Base-by-base conservation (phyloP, 805 yeast genomes). In the Cyberlindnera subsufficiens region DNA sequence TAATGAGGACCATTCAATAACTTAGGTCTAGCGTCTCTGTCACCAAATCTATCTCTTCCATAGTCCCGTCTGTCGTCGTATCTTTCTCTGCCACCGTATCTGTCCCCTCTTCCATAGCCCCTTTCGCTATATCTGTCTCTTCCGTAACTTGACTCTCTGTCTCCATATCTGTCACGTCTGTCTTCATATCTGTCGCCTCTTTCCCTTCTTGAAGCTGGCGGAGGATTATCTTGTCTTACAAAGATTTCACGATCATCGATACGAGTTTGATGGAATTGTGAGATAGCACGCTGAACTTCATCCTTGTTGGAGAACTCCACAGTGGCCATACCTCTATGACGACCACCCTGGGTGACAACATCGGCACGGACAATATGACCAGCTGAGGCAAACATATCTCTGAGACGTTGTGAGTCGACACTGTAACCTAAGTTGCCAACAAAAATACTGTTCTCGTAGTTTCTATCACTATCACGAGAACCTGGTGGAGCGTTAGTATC, bases 171-270 rank as follows among this genome's bases (percentile, higher is more conserved):
- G 15, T 46, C 49, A 15, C 45, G 42, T 32, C 44, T 42, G 27
- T 18, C 42, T 9, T 30, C 39, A 14, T 37, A 40, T 22, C 40
- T 33, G 32, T 46, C 43, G 11, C 46, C 18, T 37, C 49, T 46
- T 27, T 43, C 49, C 10, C 40, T 20, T 27, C 46, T 35, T 10
- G 36, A 25, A 8, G 49, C 67, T 54, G 91, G 93, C 22, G 93
- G 93, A 30, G 93, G 93, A 60, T 86, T 82, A 65, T 89, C 95
- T 60, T 83, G 95, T 67, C 97, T 81, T 9, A 90, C 95, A 63
- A 84, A 88, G 35, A 89, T 83, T 54, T 78, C 82, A 63, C 97
- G 80, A 13, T 88, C 95, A 57, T 70, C 65, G 49, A 80, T 75
- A 30, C 68, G 69, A 27, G 80, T 70, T 56, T 86, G 81, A 64